Percentiles rank a stretch among this genome's conserved stretches.
Evolutionary conservation across 2,329 filamentous ascomycete species (phyloP).

Genomic region (Trichoderma arundinaceum): DNA sequence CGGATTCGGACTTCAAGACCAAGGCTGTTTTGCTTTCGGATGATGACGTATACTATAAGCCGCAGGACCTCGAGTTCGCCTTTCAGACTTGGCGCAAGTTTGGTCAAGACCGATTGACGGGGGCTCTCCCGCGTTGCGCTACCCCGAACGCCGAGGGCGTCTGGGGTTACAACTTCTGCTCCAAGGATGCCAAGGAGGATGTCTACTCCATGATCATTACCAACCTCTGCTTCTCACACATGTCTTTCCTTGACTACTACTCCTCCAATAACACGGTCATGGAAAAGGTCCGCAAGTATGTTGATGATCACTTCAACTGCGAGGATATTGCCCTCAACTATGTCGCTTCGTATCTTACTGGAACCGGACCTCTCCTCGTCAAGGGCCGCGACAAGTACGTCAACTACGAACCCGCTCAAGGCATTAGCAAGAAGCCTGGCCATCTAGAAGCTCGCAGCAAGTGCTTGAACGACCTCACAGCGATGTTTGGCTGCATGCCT

Average conservation of each 20-base stretch:
- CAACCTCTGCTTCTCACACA: constrained; percentile 47
- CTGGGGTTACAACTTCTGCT: constrained; percentile 45
- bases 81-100: constrained; percentile 39
- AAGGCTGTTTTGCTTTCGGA: constrained; percentile 39
- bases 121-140: constrained; percentile 44
- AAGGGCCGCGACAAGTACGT: constrained; percentile 43
- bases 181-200: constrained; percentile 36
- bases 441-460: constrained; percentile 44
- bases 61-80: constrained; percentile 38
- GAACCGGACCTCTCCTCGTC: constrained; percentile 45
- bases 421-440: constrained; percentile 44
- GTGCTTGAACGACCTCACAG: constrained; percentile 46
- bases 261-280: constrained; percentile 44
- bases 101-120: constrained; percentile 32
- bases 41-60: constrained; percentile 40
- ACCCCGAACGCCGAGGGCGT: constrained; percentile 37
- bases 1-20: constrained; percentile 37
- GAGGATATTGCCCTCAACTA: constrained; percentile 51
- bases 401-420: constrained; percentile 42
- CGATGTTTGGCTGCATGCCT: constrained; percentile 45
- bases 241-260: constrained; percentile 49
- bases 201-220: constrained; percentile 48
- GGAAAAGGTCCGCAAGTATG: constrained; percentile 44
- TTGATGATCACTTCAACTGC: constrained; percentile 49
- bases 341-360: constrained; percentile 44